Evolutionary conservation across 768 basidiomycete genomes (phyloP).

Genomic region (Daedalea quercina): DNA sequence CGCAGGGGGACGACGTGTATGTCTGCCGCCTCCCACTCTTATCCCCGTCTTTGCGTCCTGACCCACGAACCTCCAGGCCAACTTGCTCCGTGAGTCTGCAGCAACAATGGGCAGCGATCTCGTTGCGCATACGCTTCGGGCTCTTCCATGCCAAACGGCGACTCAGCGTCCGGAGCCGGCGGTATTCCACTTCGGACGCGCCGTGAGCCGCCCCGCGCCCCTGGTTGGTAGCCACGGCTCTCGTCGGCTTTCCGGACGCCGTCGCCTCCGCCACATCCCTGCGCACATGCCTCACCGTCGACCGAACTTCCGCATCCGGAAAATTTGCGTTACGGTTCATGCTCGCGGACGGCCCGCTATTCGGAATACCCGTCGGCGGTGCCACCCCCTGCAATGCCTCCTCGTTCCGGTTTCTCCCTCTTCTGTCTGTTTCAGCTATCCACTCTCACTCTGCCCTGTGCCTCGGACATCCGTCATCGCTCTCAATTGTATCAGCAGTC

Average conservation of each 20-base stretch:
- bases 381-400: not conserved
- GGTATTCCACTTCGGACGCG: conserved; percentile 4
- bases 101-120: conserved; percentile 56
- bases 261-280: not conserved
- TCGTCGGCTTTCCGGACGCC: not conserved
- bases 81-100: conserved; percentile 48
- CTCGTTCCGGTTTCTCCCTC: not conserved
- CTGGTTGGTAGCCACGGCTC: too few relatives aligned
- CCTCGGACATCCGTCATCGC: too few relatives aligned
- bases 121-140: conserved; percentile 48
- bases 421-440: not conserved
- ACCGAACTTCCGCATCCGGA: not conserved
- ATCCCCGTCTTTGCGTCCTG: not conserved
- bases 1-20: conserved; percentile 10
- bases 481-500: not conserved
- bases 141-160: conserved; percentile 46
- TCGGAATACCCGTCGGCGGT: not conserved
- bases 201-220: not conserved
- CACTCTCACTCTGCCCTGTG: too few relatives aligned
- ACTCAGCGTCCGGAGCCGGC: conserved; percentile 12
- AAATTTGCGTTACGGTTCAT: not conserved
- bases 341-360: not conserved
- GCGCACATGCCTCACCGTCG: not conserved
- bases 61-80: conserved; percentile 31
- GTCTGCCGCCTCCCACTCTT: conserved; percentile 3